These are phyloP conservation scores for Penicillium argentinense DNA, from an alignment of 495 filamentous ascomycete species.

Conservation along the genomic window DNA sequence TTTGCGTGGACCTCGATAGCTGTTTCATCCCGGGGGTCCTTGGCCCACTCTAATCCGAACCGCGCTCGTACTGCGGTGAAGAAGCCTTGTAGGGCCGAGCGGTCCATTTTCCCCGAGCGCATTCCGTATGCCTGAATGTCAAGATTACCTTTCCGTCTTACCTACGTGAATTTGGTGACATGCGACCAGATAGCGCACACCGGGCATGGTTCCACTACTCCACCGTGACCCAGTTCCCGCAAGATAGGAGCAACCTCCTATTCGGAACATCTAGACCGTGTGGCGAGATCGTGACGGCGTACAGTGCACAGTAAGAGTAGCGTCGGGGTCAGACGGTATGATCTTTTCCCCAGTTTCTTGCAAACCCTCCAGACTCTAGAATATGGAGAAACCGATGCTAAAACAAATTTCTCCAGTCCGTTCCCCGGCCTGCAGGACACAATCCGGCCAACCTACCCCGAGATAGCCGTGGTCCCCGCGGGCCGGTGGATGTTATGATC, in stretches of 20 bases:
- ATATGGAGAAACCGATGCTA: background rate
- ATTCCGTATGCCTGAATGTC: background rate
- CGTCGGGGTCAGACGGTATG: background rate
- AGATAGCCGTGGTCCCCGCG: slow-evolving; percentile 1
- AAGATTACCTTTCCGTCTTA: slow-evolving; percentile 9
- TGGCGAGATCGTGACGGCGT: background rate
- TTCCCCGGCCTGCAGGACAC: slow-evolving; percentile 3
- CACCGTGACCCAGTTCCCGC: slow-evolving; percentile 15
- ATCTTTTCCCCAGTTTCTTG: background rate
- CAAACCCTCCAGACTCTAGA: no score
- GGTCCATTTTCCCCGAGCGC: background rate
- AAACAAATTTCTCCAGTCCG: background rate
- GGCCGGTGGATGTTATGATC: slow-evolving; percentile 1
- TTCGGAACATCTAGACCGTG: slow-evolving; percentile 2
- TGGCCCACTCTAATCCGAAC: background rate
- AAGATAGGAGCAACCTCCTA: slow-evolving; percentile 7
- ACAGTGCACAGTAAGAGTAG: no score
- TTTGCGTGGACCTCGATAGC: background rate
- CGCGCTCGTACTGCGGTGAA: background rate
- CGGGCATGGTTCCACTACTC: slow-evolving; percentile 9
- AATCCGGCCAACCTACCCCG: slow-evolving; percentile 12
- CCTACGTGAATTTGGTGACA: slow-evolving; percentile 21
- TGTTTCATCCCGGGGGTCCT: background rate
- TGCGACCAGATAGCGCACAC: slow-evolving; percentile 6
- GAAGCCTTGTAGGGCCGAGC: background rate